These are phyloP conservation scores for Cercospora sp. DNA, from an alignment of 2,329 filamentous ascomycete species.

Conservation along the genomic window DNA sequence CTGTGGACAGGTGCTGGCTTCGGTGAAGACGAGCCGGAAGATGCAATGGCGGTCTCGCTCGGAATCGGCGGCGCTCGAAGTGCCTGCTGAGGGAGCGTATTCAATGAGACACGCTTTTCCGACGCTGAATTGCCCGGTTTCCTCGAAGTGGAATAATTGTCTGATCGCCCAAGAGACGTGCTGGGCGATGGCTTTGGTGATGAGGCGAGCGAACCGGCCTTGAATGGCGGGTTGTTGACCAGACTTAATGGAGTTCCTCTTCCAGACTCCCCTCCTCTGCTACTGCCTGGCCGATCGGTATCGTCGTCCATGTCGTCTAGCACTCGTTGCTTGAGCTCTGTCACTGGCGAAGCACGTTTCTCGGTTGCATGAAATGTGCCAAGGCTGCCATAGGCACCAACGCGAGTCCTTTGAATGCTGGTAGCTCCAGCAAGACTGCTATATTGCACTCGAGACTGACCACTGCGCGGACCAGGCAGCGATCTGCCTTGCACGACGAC, in stretches of 20 bases:
- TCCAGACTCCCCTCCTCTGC: conserved; percentile 7
- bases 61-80: conserved; percentile 65
- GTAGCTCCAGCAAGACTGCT: conserved; percentile 27
- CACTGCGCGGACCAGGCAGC: conserved; percentile 47
- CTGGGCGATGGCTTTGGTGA: conserved; percentile 48
- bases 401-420: conserved; percentile 23
- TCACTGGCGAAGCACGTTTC: conserved; percentile 36
- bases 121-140: conserved; percentile 24
- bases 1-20: conserved; percentile 74
- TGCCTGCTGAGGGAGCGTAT: conserved; percentile 72
- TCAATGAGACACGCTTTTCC: conserved; percentile 67
- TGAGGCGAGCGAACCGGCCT: conserved; percentile 80
- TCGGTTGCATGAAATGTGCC: conserved; percentile 36
- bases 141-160: conserved; percentile 16
- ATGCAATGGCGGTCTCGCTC: conserved; percentile 62
- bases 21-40: conserved; percentile 72
- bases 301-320: conserved; percentile 25
- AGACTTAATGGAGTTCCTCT: conserved; percentile 57
- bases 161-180: conserved; percentile 39
- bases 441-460: conserved; percentile 40
- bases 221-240: conserved; percentile 94
- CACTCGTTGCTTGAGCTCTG: conserved; percentile 32
- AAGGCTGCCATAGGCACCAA: conserved; percentile 38
- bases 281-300: conserved; percentile 12
- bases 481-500: conserved; percentile 29